Evolutionary conservation across 140 eudicot species (phyloP).

Genomic region (Anethum foeniculum): DNA sequence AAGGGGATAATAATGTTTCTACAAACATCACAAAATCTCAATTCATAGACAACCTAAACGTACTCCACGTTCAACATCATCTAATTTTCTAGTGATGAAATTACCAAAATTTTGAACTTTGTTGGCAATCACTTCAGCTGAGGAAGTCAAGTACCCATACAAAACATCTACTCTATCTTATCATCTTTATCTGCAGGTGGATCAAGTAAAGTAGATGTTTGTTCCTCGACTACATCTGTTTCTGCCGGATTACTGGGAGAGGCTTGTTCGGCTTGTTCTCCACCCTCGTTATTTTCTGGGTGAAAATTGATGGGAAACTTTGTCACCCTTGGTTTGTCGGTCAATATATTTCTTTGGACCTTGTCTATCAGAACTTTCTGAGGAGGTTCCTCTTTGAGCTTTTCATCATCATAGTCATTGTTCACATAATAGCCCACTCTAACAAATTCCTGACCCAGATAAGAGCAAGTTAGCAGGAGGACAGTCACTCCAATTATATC

Average conservation of each 20-base stretch:
- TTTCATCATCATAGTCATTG: constrained; percentile 76
- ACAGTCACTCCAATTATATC: constrained; percentile 88
- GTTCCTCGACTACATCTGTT: constrained; percentile 31
- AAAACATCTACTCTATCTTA: not conserved
- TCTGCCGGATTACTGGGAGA: constrained; percentile 19
- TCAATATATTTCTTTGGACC: constrained; percentile 65
- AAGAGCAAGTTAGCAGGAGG: constrained; percentile 72
- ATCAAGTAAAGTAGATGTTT: constrained; percentile 26
- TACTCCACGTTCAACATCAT: not conserved
- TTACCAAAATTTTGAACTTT: not conserved
- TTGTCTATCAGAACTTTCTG: constrained; percentile 61
- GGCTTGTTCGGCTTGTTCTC: constrained; percentile 40
- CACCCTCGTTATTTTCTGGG: constrained; percentile 59
- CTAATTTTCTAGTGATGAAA: not conserved
- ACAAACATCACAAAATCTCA: not conserved
- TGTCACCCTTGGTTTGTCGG: constrained; percentile 82
- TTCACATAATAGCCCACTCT: constrained; percentile 85
- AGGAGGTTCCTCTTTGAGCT: constrained; percentile 77
- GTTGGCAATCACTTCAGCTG: not conserved
- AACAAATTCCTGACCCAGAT: constrained; percentile 79
- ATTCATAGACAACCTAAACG: not conserved
- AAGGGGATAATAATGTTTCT: not conserved
- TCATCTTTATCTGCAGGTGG: constrained; percentile 19
- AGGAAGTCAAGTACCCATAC: not conserved
- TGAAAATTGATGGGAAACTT: constrained; percentile 82